These are phyloP conservation scores for Salix udensis DNA, from an alignment of 345 rosid genomes.

Conservation along the genomic window DNA sequence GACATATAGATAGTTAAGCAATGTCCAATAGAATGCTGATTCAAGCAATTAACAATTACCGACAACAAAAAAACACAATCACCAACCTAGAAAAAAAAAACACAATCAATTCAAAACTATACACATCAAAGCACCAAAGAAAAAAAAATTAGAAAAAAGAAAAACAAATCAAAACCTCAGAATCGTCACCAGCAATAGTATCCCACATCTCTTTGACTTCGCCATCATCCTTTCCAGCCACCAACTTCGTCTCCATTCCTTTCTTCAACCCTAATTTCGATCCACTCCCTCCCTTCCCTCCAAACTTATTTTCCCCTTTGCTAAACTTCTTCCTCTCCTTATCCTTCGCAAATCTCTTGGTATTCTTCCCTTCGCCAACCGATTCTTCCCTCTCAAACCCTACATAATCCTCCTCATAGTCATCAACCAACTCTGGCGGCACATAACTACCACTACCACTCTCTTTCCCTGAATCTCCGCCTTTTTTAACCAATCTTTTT, in stretches of 20 bases:
- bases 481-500: conserved; percentile 82
- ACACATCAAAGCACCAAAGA: conserved; percentile 9
- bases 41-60: not conserved
- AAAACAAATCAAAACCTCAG: conserved; percentile 48
- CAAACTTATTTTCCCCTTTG: conserved; percentile 37
- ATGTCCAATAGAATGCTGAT: not conserved
- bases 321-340: conserved; percentile 51
- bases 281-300: conserved; percentile 39
- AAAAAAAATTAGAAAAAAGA: not conserved
- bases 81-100: not conserved
- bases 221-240: conserved; percentile 50
- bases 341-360: conserved; percentile 49
- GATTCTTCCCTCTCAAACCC: conserved; percentile 40
- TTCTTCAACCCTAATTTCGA: conserved; percentile 35
- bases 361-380: conserved; percentile 44
- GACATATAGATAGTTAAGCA: not conserved
- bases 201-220: conserved; percentile 96
- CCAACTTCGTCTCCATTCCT: conserved; percentile 19
- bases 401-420: conserved; percentile 38
- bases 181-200: conserved; percentile 75
- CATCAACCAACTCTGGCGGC: conserved; percentile 54
- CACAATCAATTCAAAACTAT: not conserved
- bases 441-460: conserved; percentile 16
- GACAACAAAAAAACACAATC: not conserved
- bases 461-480: conserved; percentile 27